Conservation (phyloP, 176 grass and related monocot species). For the Canna indica region DNA sequence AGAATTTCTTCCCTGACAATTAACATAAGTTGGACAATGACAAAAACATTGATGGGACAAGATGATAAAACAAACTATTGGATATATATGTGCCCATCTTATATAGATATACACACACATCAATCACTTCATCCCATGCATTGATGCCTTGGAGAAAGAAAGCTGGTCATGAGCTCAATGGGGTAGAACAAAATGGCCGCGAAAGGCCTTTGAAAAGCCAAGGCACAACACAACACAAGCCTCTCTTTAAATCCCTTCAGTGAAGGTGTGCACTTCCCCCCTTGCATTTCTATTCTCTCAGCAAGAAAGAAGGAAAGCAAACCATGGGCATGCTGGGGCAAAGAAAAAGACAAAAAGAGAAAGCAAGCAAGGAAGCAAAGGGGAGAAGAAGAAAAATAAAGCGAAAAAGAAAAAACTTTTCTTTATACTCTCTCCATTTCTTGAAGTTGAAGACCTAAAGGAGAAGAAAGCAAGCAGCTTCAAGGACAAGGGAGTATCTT, state of each 20-base stretch:
- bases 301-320: conserved; percentile 11
- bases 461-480: background rate
- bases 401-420: background rate
- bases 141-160: background rate
- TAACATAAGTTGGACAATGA: too few species aligned
- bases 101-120: background rate
- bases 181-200: background rate
- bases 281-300: conserved; percentile 2
- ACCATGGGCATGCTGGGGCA: conserved; percentile 7
- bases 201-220: background rate
- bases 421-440: background rate
- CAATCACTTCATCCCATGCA: background rate
- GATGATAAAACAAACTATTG: background rate
- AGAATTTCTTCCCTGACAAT: too few species aligned
- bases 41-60: background rate
- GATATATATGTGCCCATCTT: background rate
- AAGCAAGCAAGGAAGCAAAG: conserved; percentile 7
- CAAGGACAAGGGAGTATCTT: conserved; percentile 49
- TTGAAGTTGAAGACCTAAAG: conserved; percentile 22
- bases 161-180: background rate
- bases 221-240: background rate
- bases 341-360: conserved; percentile 43
- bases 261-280: conserved; percentile 16
- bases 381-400: conserved; percentile 2
- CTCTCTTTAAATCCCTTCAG: conserved; percentile 23